phyloP scores from a whole-genome alignment of 192 early-diverging fungal genomes.

The Gryganskiella cystojenkinii region DNA sequence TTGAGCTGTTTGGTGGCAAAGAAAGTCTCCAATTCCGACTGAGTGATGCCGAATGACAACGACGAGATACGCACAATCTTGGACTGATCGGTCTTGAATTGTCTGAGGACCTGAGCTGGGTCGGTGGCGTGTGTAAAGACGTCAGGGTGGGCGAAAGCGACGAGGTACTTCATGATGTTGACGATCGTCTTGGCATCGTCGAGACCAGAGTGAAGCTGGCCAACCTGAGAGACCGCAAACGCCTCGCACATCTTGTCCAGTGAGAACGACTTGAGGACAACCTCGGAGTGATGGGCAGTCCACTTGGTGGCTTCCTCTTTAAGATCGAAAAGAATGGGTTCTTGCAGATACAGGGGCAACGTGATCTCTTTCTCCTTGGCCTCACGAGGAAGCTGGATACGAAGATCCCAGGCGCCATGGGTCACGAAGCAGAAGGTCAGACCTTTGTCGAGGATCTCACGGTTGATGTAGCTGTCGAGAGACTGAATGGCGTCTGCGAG shows the following conservation, averaged over 20 bases:
- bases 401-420: conserved; percentile 77
- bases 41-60: conserved; percentile 69
- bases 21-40: conserved; percentile 70
- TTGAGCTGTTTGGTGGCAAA: conserved; percentile 63
- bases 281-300: conserved; percentile 69
- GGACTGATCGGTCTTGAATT: conserved; percentile 72
- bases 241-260: conserved; percentile 68
- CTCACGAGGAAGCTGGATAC: conserved; percentile 74
- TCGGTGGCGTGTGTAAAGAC: conserved; percentile 73
- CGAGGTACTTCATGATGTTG: conserved; percentile 63
- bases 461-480: conserved; percentile 63
- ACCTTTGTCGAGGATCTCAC: conserved; percentile 58
- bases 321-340: conserved; percentile 73
- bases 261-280: conserved; percentile 60
- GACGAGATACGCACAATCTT: conserved; percentile 72
- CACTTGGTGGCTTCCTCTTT: conserved; percentile 73
- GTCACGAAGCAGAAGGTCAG: conserved; percentile 76
- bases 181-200: conserved; percentile 72
- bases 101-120: conserved; percentile 66
- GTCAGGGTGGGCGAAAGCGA: conserved; percentile 60
- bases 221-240: conserved; percentile 61
- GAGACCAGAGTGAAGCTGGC: conserved; percentile 65
- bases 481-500: conserved; percentile 64
- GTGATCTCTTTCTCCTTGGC: conserved; percentile 71
- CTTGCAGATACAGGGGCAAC: conserved; percentile 66